These are phyloP conservation scores for Chlorella sp. DNA, from an alignment of 139 green algal genomes.

Conservation along the genomic window DNA sequence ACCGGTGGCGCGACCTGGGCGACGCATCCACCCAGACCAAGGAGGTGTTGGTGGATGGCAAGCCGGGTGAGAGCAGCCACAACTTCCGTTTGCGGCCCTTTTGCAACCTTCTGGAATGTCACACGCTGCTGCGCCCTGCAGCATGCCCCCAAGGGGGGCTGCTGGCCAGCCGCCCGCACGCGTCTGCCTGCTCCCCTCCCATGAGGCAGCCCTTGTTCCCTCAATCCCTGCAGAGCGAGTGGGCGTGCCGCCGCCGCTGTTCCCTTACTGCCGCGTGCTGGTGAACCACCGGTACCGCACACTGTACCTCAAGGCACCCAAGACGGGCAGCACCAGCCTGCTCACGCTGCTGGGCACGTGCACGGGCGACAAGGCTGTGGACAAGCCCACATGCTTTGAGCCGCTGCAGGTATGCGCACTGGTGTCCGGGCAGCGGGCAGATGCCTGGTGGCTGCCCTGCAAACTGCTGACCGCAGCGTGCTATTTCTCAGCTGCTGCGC, in stretches of 20 bases:
- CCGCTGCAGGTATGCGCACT: not conserved
- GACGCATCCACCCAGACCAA: not conserved
- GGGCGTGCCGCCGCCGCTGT: conserved; percentile 15
- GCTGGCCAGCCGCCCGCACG: not conserved
- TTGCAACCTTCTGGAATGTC: not conserved
- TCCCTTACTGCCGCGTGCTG: conserved; percentile 31
- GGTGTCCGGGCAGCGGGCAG: not conserved
- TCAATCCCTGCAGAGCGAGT: not conserved
- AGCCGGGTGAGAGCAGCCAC: not conserved
- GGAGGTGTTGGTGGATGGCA: conserved; percentile 2
- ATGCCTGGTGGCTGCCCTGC: not conserved
- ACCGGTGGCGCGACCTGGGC: conserved; percentile 16
- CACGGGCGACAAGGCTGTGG: not conserved
- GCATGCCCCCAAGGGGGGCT: not conserved
- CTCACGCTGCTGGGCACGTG: conserved; percentile 26
- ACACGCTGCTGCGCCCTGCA: not conserved
- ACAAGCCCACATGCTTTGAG: conserved; percentile 28
- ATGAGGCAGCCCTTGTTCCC: too few species aligned
- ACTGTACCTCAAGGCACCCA: conserved; percentile 31
- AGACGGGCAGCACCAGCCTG: conserved; percentile 32
- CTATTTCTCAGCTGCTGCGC: not conserved
- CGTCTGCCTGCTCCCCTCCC: not conserved
- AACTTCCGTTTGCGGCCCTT: too few species aligned
- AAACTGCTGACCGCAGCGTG: too few species aligned
- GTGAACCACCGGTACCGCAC: conserved; percentile 29